Base-by-base conservation (phyloP, 495 filamentous ascomycete genomes). In the Podospora appendiculata region DNA sequence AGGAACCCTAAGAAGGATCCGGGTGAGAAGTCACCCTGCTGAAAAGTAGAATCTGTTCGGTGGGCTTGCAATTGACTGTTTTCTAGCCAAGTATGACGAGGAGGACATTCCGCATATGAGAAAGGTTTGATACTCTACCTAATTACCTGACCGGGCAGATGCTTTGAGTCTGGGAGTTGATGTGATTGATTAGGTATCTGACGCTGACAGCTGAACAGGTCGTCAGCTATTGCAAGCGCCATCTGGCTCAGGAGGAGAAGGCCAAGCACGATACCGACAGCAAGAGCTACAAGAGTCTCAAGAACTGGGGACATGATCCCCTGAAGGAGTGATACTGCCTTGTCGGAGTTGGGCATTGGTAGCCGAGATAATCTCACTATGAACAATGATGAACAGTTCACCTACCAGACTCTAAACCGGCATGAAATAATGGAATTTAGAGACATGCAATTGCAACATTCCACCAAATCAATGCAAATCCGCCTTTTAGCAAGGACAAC, bases 221-320 rank as follows among this genome's bases (percentile, higher is more conserved):
- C 40, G 49, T 51, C 11, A 49, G 19, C 13, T 81, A 79, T 47
- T 79, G 76, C 57, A 87, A 87, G 64, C 68, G 84, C 3, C 83
- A 85, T 66, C 58, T 87, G 3, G 84, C 80, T 19, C 80, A 85
- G 61, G 83, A 88, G 67, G 74, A 71, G 38, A 75, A 65, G 32
- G 80, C 75, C 11, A 85, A 82, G 67, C 69, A 53, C 58, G 82
- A 64, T 71, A 72, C 5, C 5, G 48, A 33, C 6, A 60, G 32
- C 54, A 69, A 45, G 58, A 60, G 51, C 51, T 67, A 25, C 55
- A 65, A 39, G 59, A 76, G 35, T 80, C 76, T 86, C 65, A 85
- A 85, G 71, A 87, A 85, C 51, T 86, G 82, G 81, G 80, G 81
- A 1, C 82, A 86, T 66, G 82, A 86, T 74, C 64, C 79, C 8